A percentile compares a stretch with the other conserved stretches of the same genome.
phyloP scores from a whole-genome alignment of 2,329 filamentous ascomycete genomes.

The Bipolaris victoriae region DNA sequence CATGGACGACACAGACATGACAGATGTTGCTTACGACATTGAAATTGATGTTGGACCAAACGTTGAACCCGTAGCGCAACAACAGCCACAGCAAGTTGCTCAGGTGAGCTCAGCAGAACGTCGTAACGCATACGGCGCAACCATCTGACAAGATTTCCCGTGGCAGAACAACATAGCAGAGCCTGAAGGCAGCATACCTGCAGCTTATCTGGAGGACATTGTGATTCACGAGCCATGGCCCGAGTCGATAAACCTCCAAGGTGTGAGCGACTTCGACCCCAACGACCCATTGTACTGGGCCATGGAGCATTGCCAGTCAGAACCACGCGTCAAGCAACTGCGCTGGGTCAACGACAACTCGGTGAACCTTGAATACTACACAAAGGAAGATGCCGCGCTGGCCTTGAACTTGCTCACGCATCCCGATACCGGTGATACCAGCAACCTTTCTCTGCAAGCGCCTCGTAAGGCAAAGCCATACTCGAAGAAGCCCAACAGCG shows the following conservation, averaged over 20 bases:
- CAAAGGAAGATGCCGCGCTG: constrained; percentile 58
- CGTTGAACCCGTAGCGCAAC: constrained; percentile 25
- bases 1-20: constrained; percentile 46
- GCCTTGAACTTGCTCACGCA: constrained; percentile 62
- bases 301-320: constrained; percentile 66
- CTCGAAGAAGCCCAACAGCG: constrained; percentile 69
- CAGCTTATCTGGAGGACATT: constrained; percentile 43
- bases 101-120: constrained; percentile 17
- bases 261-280: constrained; percentile 81
- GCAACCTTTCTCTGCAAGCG: constrained; percentile 60
- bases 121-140: constrained; percentile 7
- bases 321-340: constrained; percentile 62
- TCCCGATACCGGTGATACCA: constrained; percentile 51
- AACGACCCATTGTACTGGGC: constrained; percentile 80
- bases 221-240: constrained; percentile 47
- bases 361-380: constrained; percentile 81
- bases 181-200: constrained; percentile 32
- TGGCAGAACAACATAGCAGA: neutral
- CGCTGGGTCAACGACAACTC: constrained; percentile 97
- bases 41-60: constrained; percentile 42
- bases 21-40: constrained; percentile 46
- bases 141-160: constrained; percentile 12
- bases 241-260: constrained; percentile 81
- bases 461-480: constrained; percentile 72
- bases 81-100: constrained; percentile 31